Evolutionary conservation across 768 basidiomycete species (phyloP).

Genomic region (Gautieria morchelliformis): DNA sequence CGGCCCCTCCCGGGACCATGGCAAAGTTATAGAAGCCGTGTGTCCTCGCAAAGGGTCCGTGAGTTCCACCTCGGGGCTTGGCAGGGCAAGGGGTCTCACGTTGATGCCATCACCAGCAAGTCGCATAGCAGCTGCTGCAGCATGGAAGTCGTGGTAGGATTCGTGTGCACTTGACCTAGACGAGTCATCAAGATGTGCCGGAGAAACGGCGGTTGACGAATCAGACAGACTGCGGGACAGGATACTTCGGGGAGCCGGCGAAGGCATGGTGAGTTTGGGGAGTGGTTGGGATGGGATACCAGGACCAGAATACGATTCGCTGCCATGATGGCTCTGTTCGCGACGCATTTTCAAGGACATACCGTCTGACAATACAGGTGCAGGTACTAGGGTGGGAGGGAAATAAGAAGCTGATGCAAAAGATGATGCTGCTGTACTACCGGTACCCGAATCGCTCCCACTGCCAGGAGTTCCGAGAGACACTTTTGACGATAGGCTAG

Average conservation of each 20-base stretch:
- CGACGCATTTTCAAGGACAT: slow-evolving; percentile 4
- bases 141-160: slow-evolving; percentile 5
- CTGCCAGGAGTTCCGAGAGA: slow-evolving; percentile 6
- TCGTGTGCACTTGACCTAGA: background rate
- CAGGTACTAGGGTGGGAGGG: background rate
- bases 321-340: background rate
- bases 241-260: background rate
- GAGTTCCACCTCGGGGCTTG: slow-evolving; percentile 86
- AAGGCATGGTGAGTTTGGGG: slow-evolving; percentile 1
- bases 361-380: background rate
- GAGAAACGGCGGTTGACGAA: background rate
- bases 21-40: slow-evolving; percentile 51
- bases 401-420: slow-evolving; percentile 1
- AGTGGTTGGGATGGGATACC: background rate
- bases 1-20: slow-evolving; percentile 18
- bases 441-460: background rate
- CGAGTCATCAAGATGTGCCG: background rate
- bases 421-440: slow-evolving; percentile 2
- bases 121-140: slow-evolving; percentile 65
- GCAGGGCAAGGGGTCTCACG: slow-evolving; percentile 78
- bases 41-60: slow-evolving; percentile 82
- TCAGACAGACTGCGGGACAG: slow-evolving; percentile 6
- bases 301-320: background rate
- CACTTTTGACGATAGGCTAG: background rate
- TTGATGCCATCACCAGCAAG: slow-evolving; percentile 78